Conservation (phyloP, 305 asterid species). For the Salvia sclarea region DNA sequence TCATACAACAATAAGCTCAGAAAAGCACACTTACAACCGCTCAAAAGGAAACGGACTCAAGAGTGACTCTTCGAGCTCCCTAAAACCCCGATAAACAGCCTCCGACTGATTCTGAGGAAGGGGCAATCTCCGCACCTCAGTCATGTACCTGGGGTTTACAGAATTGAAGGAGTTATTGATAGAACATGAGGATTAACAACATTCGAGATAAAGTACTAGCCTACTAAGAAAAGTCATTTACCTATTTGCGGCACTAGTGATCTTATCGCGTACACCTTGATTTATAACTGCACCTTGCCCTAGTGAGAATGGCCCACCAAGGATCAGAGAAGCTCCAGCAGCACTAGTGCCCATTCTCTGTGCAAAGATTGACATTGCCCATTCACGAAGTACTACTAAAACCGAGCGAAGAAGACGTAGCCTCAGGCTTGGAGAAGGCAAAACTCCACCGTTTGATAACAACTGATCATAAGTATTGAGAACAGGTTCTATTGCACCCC, state of each 20-base stretch:
- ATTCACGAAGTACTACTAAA: conserved; percentile 78
- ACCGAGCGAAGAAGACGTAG: conserved; percentile 89
- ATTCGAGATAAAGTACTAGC: not conserved
- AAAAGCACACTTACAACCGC: conserved; percentile 43
- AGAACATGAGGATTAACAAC: not conserved
- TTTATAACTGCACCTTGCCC: conserved; percentile 61
- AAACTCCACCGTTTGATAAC: conserved; percentile 70
- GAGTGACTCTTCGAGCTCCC: conserved; percentile 89
- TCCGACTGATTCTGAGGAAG: conserved; percentile 81
- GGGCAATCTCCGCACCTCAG: conserved; percentile 83
- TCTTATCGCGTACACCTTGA: conserved; percentile 86
- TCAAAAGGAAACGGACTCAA: conserved; percentile 59
- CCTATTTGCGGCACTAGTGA: conserved; percentile 90
- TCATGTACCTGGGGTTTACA: conserved; percentile 65
- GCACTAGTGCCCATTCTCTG: conserved; percentile 80
- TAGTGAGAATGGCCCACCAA: conserved; percentile 66
- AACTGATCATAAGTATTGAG: conserved; percentile 79
- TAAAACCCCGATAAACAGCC: conserved; percentile 68
- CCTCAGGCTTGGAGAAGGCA: conserved; percentile 69
- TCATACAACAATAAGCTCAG: conserved; percentile 38
- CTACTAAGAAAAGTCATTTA: conserved; percentile 29
- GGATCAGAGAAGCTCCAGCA: conserved; percentile 81
- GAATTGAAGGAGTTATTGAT: not conserved
- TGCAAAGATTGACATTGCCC: conserved; percentile 78
- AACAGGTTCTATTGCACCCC: conserved; percentile 86